phyloP scores from a whole-genome alignment of 2,329 filamentous ascomycete genomes.

The Fusarium sp. region DNA sequence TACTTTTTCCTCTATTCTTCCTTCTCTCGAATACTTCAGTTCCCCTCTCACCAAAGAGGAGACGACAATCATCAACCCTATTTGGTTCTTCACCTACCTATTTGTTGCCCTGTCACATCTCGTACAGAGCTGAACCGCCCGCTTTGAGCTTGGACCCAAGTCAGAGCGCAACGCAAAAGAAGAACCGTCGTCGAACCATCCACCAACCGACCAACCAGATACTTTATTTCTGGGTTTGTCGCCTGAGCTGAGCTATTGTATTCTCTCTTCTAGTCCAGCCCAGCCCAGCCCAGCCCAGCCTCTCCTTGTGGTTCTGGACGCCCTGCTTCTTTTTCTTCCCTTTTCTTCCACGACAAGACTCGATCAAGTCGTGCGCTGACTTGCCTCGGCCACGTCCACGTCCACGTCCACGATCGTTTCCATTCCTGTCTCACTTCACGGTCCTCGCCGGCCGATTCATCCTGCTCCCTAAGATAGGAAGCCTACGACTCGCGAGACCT shows the following conservation, averaged over 20 bases:
- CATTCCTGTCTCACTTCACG: conserved; percentile 40
- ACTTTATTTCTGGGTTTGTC: conserved; percentile 22
- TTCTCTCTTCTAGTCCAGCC: conserved; percentile 15
- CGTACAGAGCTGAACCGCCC: conserved; percentile 36
- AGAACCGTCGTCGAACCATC: conserved; percentile 32
- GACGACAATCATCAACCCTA: neutral
- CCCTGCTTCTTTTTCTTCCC: conserved; percentile 12
- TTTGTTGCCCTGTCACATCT: conserved; percentile 32
- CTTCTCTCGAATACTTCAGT: neutral
- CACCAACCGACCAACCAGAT: conserved; percentile 27
- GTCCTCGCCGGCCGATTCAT: conserved; percentile 34
- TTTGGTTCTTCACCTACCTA: conserved; percentile 2
- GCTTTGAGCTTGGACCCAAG: conserved; percentile 39
- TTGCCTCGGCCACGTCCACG: conserved; percentile 28
- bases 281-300: conserved; percentile 9
- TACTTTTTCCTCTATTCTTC: conserved; percentile 12
- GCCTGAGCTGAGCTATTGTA: conserved; percentile 27
- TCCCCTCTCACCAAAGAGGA: conserved; percentile 7
- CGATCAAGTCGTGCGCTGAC: conserved; percentile 24
- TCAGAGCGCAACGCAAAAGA: conserved; percentile 27
- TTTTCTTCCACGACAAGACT: conserved; percentile 14
- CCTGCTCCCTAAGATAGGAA: conserved; percentile 34
- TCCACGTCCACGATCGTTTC: conserved; percentile 30
- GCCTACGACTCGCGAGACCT: conserved; percentile 36
- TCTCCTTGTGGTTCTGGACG: conserved; percentile 24